phyloP scores from a whole-genome alignment of 495 filamentous ascomycete species.

The Penicillium canariense region DNA sequence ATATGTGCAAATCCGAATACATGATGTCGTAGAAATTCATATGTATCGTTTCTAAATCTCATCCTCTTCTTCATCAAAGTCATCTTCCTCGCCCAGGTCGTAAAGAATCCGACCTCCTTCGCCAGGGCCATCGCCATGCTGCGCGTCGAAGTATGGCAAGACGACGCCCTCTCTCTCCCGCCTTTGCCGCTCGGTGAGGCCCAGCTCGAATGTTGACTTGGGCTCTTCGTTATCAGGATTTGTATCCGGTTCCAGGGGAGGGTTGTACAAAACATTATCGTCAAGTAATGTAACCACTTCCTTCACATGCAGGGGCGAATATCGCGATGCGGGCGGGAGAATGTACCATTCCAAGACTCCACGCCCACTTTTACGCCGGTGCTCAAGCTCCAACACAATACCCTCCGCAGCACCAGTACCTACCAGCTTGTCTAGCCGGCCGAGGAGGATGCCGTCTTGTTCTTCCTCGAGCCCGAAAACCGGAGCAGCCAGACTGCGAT shows the following conservation, averaged over 20 bases:
- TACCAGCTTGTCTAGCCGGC: slow-evolving; percentile 43
- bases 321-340: slow-evolving; percentile 48
- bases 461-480: slow-evolving; percentile 74
- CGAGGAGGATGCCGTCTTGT: slow-evolving; percentile 69
- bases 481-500: slow-evolving; percentile 68
- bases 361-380: slow-evolving; percentile 76
- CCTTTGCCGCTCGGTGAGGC: slow-evolving; percentile 86
- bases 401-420: slow-evolving; percentile 49
- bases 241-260: slow-evolving; percentile 37
- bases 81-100: slow-evolving; percentile 94
- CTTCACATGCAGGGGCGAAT: slow-evolving; percentile 32
- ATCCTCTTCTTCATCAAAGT: slow-evolving; percentile 99
- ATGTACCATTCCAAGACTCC: slow-evolving; percentile 76
- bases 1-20: slow-evolving; percentile 1
- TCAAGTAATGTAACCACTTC: slow-evolving; percentile 67
- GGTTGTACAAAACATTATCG: slow-evolving; percentile 69
- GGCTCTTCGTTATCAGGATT: slow-evolving; percentile 48
- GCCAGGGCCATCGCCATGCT: slow-evolving; percentile 73
- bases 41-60: slow-evolving; percentile 62
- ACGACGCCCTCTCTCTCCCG: slow-evolving; percentile 83
- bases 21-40: slow-evolving; percentile 1
- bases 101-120: slow-evolving; percentile 89
- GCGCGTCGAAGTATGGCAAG: slow-evolving; percentile 93
- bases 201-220: slow-evolving; percentile 75
- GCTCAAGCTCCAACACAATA: slow-evolving; percentile 80